phyloP scores from a whole-genome alignment of 2,329 filamentous ascomycete genomes.

The Fusarium poae region DNA sequence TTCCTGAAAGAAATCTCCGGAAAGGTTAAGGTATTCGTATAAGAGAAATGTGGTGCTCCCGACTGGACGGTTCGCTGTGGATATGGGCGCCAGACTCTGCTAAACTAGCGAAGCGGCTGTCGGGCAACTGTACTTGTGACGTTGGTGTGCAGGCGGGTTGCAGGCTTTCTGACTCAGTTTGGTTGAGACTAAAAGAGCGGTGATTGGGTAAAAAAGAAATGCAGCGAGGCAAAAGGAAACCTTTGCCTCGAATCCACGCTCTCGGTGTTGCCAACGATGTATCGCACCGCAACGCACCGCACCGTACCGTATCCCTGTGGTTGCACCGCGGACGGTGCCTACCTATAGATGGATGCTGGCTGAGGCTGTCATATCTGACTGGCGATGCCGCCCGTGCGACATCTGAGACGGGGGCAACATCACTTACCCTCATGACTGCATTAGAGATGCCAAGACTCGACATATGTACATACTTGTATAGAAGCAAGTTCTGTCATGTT shows the following conservation, averaged over 20 bases:
- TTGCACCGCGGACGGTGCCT: conserved; percentile 14
- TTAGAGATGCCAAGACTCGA: neutral
- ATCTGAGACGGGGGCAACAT: conserved; percentile 37
- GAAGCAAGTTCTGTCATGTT: conserved; percentile 14
- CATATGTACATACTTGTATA: neutral
- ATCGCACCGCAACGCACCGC: neutral
- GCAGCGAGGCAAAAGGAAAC: conserved; percentile 1
- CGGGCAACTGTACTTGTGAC: conserved; percentile 27
- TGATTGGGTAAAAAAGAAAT: conserved; percentile 26
- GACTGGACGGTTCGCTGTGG: conserved; percentile 45
- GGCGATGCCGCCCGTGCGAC: conserved; percentile 40
- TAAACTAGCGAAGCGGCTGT: conserved; percentile 36
- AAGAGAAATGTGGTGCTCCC: conserved; percentile 34
- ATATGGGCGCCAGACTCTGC: conserved; percentile 29
- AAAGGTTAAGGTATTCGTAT: conserved; percentile 38
- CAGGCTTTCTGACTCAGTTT: conserved; percentile 26
- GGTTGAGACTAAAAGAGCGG: neutral
- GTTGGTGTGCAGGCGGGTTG: conserved; percentile 24
- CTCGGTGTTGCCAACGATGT: conserved; percentile 9
- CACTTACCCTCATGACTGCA: neutral
- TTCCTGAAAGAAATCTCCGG: conserved; percentile 41
- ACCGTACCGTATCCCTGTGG: conserved; percentile 12
- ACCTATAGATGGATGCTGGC: conserved; percentile 29
- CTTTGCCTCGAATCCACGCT: conserved; percentile 22
- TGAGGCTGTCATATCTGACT: conserved; percentile 35